Percentiles rank a stretch among this genome's conserved stretches.
Conservation (phyloP, 495 filamentous ascomycete genomes). For the Penicillium nucicola region DNA sequence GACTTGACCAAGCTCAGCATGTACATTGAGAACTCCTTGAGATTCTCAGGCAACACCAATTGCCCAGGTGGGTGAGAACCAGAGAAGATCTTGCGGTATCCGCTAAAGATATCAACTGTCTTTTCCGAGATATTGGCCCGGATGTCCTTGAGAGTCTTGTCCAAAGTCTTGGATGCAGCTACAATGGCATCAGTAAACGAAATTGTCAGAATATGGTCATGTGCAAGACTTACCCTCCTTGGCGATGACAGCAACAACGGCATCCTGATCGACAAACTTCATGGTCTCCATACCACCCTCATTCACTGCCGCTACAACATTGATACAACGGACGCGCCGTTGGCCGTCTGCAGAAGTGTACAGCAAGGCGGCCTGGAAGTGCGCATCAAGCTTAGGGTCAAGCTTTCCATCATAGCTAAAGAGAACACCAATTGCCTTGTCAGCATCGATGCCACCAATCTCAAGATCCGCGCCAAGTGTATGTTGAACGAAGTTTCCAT, state of each 20-base stretch:
- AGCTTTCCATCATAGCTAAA: constrained; percentile 98
- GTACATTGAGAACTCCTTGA: constrained; percentile 98
- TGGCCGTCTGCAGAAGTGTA: constrained; percentile 92
- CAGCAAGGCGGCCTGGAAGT: constrained; percentile 93
- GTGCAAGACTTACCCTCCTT: constrained; percentile 63
- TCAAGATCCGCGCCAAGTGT: constrained; percentile 94
- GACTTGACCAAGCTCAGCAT: constrained; percentile 91
- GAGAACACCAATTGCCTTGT: constrained; percentile 87
- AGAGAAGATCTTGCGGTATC: constrained; percentile 88
- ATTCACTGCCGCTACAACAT: constrained; percentile 87
- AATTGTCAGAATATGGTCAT: neutral
- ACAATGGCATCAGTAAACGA: constrained; percentile 1
- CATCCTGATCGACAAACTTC: constrained; percentile 93
- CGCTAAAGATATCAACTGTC: constrained; percentile 89
- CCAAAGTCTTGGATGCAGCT: constrained; percentile 77
- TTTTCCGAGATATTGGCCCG: constrained; percentile 83
- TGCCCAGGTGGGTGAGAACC: constrained; percentile 86
- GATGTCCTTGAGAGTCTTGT: constrained; percentile 81
- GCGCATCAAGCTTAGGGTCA: constrained; percentile 91
- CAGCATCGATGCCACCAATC: constrained; percentile 86
- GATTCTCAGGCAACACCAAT: constrained; percentile 88
- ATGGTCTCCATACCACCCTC: constrained; percentile 80
- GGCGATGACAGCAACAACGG: constrained; percentile 79
- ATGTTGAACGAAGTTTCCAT: constrained; percentile 94
- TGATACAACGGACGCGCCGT: constrained; percentile 86